Evolutionary conservation across 2,329 filamentous ascomycete genomes (phyloP), one percentile per base, ranked within the genome.

Genomic region (Thielaviopsis ethacetica): DNA sequence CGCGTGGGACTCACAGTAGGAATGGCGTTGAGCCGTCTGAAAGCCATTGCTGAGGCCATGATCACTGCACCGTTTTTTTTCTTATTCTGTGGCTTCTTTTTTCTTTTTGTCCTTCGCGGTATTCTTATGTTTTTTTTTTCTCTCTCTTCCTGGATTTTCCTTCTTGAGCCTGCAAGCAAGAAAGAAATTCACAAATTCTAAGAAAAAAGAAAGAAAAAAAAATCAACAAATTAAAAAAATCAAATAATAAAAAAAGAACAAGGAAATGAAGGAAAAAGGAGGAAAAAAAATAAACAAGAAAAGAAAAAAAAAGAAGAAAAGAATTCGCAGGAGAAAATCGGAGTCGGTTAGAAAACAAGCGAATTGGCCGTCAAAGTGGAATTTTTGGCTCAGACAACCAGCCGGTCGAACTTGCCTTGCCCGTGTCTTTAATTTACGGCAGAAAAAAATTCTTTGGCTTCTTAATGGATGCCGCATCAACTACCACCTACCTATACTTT

Each of bases 11-110:
- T 69, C 69, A 83, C 80, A 66, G 78, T 71, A 72, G 79, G 73
- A 69, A 74, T 73, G 67, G 75, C 69, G 69, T 76, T 74, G 68
- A 83, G 71, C 71, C 78, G 79, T 72, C 80, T 79, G 76, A 82
- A 73, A 69, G 79, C 79, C 75, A 83, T 81, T 73, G 79, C 79
- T 70, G 80, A 81, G 72, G 81, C 79, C 75, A 79, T 83, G 44
- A 19, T 59, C 53, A 49, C 44, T 22, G n/a, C n/a, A 21, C 38
- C 17, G 17, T 13, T 44, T n/a, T 44, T 44, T 44, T 44, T n/a
- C 5, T 47, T 47, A 3, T 49, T n/a, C 44, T 49, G 44, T 44
- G 21, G 3, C 17, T 19, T 49, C 4, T 49, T 10, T 49, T 21
- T 49, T 21, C 9, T 10, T 3, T 13, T n/a, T n/a, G n/a, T n/a